Base-by-base conservation (phyloP, 1,139 yeast genomes). In the Kurtzmaniella natalensis region DNA sequence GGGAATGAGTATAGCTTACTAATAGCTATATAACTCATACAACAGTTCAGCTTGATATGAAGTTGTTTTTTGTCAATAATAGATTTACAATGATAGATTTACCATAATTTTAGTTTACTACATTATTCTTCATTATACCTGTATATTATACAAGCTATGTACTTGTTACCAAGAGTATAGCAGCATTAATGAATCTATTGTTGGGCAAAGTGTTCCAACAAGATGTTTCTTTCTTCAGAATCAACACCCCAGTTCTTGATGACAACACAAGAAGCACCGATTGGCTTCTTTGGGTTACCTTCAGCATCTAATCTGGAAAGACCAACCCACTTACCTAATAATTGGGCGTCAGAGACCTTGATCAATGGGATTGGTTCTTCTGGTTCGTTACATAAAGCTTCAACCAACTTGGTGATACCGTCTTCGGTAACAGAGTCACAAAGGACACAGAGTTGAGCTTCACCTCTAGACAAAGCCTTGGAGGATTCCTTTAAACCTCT, bases 251-350 rank as follows among this genome's bases (percentile, higher is more conserved):
- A 92, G 94, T 87, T 83, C 82, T 86, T 88, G 80, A 92, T 88
- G 63, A 92, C 98, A 64, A 92, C 97, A 74, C 95, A 92, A 61
- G 97, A 89, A 72, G 96, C 95, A 76, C 97, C 98, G 70, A 94
- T 98, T 61, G 92, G 97, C 88, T 92, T 92, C 81, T 97, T 88
- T 76, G 97, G 96, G 81, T 89, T 88, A 76, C 98, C 99, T 64
- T 92, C 98, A 78, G 96, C 88, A 94, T 92, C 98, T 63, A 92
- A 83, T 78, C 88, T 92, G 78, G 96, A 94, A 59, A 92, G 81
- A 82, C 99, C 99, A 64, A 97, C 98, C 99, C 98, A 92, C 80
- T 92, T 97, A 81, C 99, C 99, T 67, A 92, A 84, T 78, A 87
- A 87, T 84, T 92, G 92, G 67, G 97, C 96, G 69, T 94, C 98